phyloP scores from a whole-genome alignment of 1,139 yeast genomes.

The Candida freyschussii region DNA sequence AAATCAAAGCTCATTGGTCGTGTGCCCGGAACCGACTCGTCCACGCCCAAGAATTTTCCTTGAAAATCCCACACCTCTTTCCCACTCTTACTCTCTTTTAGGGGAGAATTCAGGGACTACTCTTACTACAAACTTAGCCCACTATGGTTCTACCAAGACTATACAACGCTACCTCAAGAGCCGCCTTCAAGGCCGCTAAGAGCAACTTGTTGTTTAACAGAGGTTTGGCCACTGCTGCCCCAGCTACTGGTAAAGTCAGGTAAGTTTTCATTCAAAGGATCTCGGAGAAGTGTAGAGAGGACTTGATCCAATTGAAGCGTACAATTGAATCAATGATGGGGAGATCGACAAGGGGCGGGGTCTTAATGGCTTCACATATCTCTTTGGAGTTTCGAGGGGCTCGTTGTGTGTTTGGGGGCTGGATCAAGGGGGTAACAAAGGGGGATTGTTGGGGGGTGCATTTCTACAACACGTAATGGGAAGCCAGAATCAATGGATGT shows the following conservation, averaged over 20 bases:
- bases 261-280: constrained; percentile 49
- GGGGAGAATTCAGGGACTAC: not conserved
- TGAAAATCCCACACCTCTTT: constrained; percentile 6
- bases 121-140: constrained; percentile 6
- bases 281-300: too few species aligned
- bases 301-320: too few species aligned
- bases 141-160: constrained; percentile 82
- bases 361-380: too few species aligned
- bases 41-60: constrained; percentile 16
- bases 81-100: constrained; percentile 2
- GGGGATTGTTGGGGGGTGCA: too few species aligned
- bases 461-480: too few species aligned
- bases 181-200: constrained; percentile 87
- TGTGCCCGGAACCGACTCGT: constrained; percentile 6
- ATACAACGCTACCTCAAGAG: constrained; percentile 83
- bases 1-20: constrained; percentile 9
- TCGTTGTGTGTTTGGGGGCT: too few species aligned
- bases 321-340: too few species aligned
- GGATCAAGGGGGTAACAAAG: too few species aligned
- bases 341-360: too few species aligned
- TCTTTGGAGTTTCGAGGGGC: too few species aligned
- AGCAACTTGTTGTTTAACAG: constrained; percentile 66
- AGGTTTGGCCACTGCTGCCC: constrained; percentile 85
- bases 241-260: constrained; percentile 86
- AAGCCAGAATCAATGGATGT: too few species aligned